These are phyloP conservation scores for Eutrema yunnanense DNA, from an alignment of 345 rosid genomes.

Conservation along the genomic window DNA sequence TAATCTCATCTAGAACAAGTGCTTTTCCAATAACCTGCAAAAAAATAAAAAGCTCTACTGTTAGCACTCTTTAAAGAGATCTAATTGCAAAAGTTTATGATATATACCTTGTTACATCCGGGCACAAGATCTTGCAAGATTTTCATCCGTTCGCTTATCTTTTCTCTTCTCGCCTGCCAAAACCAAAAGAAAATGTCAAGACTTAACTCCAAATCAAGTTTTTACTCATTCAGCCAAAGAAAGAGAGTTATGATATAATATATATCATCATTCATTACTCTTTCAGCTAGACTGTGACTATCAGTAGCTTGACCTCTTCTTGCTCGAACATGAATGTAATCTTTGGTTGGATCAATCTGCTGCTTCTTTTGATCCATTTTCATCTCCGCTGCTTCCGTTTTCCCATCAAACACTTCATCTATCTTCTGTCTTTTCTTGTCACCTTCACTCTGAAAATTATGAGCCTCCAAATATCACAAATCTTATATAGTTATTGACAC, in stretches of 20 bases:
- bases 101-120: slow-evolving; percentile 78
- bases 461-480: background rate
- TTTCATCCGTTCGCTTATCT: slow-evolving; percentile 90
- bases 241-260: slow-evolving; percentile 9
- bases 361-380: slow-evolving; percentile 42
- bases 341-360: slow-evolving; percentile 56
- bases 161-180: slow-evolving; percentile 86
- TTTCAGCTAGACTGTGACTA: slow-evolving; percentile 95
- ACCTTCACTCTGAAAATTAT: slow-evolving; percentile 34
- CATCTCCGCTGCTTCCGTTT: slow-evolving; percentile 48
- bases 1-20: slow-evolving; percentile 83
- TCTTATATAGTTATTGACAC: background rate
- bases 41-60: background rate
- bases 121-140: slow-evolving; percentile 91
- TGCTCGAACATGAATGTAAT: slow-evolving; percentile 90
- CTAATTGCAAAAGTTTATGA: background rate
- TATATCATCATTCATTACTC: slow-evolving; percentile 41
- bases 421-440: slow-evolving; percentile 40
- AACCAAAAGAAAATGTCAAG: background rate
- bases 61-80: background rate
- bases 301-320: slow-evolving; percentile 97
- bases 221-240: background rate
- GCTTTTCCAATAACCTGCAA: slow-evolving; percentile 86
- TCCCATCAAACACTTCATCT: slow-evolving; percentile 41
- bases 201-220: background rate